phyloP scores from a whole-genome alignment of 345 rosid genomes.

The sweet orange (Citrus sinensis) region DVS_A1.0 CM039163.1:37695001-37695500 shows the following conservation, averaged over 20 bases:
- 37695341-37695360: too few relatives aligned
- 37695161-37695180: neutral
- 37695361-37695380: too few relatives aligned
- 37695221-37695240: neutral
- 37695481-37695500: too few relatives aligned
- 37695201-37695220: neutral
- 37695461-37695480: too few relatives aligned
- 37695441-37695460: neutral
- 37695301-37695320: accelerated
- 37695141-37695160: too few relatives aligned
- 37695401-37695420: too few relatives aligned
- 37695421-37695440: neutral
- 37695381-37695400: too few relatives aligned
- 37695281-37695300: too few relatives aligned
- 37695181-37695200: neutral
- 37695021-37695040: neutral
- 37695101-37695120: accelerated
- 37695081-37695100: too few relatives aligned
- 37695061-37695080: neutral
- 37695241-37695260: too few relatives aligned
- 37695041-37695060: neutral
- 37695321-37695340: too few relatives aligned
- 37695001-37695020: neutral
- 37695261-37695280: too few relatives aligned
- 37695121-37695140: neutral